Base-by-base conservation (phyloP, 768 basidiomycete genomes). In the Coprinopsis sp. region DNA sequence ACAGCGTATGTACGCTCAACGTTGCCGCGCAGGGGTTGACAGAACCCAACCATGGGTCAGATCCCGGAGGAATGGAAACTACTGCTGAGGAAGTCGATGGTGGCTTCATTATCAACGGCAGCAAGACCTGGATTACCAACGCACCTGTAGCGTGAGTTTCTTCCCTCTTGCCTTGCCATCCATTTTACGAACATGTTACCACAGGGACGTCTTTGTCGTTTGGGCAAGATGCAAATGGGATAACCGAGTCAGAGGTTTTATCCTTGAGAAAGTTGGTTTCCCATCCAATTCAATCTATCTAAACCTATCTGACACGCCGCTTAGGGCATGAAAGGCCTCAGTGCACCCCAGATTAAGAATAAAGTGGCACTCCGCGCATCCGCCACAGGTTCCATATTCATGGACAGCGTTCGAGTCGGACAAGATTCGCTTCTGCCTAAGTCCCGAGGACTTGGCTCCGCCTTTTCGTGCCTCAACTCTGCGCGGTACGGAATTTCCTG, bases 211-310 rank as follows among this genome's bases (percentile, higher is more conserved):
- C 1, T 94, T 96, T 60, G 72, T 98, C 23, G 70, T 98, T 18
- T 98, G 95, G 95, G 95, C 95, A 2, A 80, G 78, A 27, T 95
- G 92, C 67, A 88, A 90, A 61, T 96, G 93, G 93, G 93, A 96
- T 61, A 74, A 76, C 55, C 90, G 88, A 62, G 71, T 96, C 51
- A 83, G 91, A 44, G 94, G 93, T 0, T 96, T 97, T 66, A 59
- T 96, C 38, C 69, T 96, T 1, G 91, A 96, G 56, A 94, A 94
- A 80, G 92, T 84, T 47, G 27, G 66, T 47, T n/a, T n/a, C n/a
- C n/a, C 34, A 12, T 25, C 23, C 33, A 42, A 21, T 6, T 14
- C 14, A 37, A 31, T 16, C 18, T 24, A 23, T 8, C 7, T 25
- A 13, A 22, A 2, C 16, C 19, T 29, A 44, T 6, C 27, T 19